These are phyloP conservation scores for Trypanosoma conorhini DNA, from an alignment of 208 protist genomes.

Conservation along the genomic window DNA sequence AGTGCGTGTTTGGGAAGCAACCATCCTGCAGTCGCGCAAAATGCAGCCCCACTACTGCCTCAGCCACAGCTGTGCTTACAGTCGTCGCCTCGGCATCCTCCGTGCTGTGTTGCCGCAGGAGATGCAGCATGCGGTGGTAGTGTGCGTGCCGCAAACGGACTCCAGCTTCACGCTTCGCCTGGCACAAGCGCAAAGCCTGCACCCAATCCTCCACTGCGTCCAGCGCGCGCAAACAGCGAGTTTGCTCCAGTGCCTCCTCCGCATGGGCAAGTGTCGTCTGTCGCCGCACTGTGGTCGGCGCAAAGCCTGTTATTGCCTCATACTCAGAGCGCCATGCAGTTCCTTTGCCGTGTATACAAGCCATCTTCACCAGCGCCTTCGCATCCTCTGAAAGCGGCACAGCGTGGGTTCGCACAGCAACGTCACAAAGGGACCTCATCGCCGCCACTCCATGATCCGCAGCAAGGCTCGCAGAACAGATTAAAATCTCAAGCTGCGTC, in stretches of 20 bases:
- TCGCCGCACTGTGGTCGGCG: slow-evolving; percentile 21
- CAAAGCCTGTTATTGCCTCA: slow-evolving; percentile 21
- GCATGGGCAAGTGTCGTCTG: slow-evolving; percentile 3
- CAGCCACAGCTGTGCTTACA: background rate
- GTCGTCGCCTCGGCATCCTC: background rate
- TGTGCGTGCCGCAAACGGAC: slow-evolving; percentile 29
- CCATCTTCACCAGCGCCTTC: slow-evolving; percentile 27
- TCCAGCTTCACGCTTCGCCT: slow-evolving; percentile 24
- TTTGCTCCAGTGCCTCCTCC: slow-evolving; percentile 25
- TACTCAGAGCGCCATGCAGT: slow-evolving; percentile 24
- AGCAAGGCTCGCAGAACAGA: slow-evolving; percentile 22
- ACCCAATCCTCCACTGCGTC: slow-evolving; percentile 14
- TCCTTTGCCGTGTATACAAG: slow-evolving; percentile 19
- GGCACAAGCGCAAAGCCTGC: slow-evolving; percentile 19
- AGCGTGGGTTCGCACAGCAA: background rate
- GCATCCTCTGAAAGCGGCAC: slow-evolving; percentile 27
- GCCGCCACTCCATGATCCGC: background rate
- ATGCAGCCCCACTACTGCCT: slow-evolving; percentile 18
- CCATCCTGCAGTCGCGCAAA: slow-evolving; percentile 39
- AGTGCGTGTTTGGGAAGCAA: slow-evolving; percentile 11
- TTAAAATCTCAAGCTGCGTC: slow-evolving; percentile 20
- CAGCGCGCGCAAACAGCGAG: slow-evolving; percentile 6
- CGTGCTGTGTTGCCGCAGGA: slow-evolving; percentile 6
- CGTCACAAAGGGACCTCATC: slow-evolving; percentile 26
- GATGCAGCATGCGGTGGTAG: slow-evolving; percentile 26